Evolutionary conservation across 2,329 filamentous ascomycete genomes (phyloP).

Genomic region (Epichloe glyceriae): DNA sequence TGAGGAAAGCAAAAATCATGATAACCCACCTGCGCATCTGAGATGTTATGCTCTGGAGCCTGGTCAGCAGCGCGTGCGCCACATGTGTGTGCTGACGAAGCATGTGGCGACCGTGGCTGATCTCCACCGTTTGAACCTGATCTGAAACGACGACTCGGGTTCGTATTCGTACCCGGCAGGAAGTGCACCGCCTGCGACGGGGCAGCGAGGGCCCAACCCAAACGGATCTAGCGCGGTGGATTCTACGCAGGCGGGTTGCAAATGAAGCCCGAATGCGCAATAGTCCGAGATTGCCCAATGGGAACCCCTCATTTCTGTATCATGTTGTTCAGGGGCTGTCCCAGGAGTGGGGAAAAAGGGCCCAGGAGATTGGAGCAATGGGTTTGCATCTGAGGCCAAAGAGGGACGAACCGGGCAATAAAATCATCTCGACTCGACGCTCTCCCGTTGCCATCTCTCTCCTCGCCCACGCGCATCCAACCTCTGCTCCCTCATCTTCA

Average conservation of each 20-base stretch:
- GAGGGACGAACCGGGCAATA: conserved; percentile 1
- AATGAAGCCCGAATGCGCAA: not conserved
- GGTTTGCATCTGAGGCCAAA: conserved; percentile 1
- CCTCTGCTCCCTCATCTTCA: conserved; percentile 2
- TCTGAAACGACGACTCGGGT: conserved; percentile 1
- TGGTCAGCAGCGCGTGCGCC: not conserved
- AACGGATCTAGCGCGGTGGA: not conserved
- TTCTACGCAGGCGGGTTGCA: not conserved
- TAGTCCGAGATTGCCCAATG: conserved; percentile 7
- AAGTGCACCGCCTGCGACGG: not conserved
- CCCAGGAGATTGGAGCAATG: conserved; percentile 1
- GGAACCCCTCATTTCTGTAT: not conserved
- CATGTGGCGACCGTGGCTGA: not conserved
- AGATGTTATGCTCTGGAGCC: not conserved
- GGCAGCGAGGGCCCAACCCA: too few species aligned
- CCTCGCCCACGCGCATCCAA: not conserved
- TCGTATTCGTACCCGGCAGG: conserved; percentile 9
- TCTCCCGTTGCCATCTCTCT: not conserved
- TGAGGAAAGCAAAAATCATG: conserved; percentile 2
- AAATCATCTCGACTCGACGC: conserved; percentile 1
- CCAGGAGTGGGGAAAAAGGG: not conserved
- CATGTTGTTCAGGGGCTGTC: conserved; percentile 5
- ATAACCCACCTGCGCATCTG: not conserved
- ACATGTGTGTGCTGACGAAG: conserved; percentile 1
- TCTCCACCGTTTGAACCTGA: not conserved